Evolutionary conservation across 176 grass and related monocot species (phyloP).

Genomic region (Carex littledalei): DNA sequence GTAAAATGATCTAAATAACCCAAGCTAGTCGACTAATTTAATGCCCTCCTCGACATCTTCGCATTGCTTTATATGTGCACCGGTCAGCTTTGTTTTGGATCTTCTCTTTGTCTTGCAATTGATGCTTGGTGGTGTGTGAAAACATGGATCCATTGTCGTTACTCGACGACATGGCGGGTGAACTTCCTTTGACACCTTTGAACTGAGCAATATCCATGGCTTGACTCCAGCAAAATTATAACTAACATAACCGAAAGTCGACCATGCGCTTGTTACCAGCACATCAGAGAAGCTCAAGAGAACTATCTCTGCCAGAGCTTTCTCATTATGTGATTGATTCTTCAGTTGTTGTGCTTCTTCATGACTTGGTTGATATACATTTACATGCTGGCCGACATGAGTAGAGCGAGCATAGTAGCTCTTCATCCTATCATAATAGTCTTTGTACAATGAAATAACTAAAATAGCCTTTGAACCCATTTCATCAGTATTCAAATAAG

Average conservation of each 20-base stretch:
- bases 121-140: conserved; percentile 36
- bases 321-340: conserved; percentile 51
- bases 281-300: conserved; percentile 56
- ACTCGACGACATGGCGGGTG: conserved; percentile 32
- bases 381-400: conserved; percentile 25
- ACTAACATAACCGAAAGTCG: conserved; percentile 62
- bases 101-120: conserved; percentile 32
- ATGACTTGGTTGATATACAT: conserved; percentile 60
- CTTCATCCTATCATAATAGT: conserved; percentile 52
- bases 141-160: conserved; percentile 52
- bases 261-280: conserved; percentile 39
- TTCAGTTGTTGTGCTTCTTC: conserved; percentile 41
- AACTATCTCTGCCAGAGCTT: conserved; percentile 62
- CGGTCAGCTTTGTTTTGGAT: conserved; percentile 26
- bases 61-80: conserved; percentile 42
- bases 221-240: conserved; percentile 50
- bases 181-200: conserved; percentile 17
- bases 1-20: neutral
- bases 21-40: conserved; percentile 39
- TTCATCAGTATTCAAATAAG: neutral
- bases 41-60: conserved; percentile 44
- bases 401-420: conserved; percentile 33
- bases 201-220: conserved; percentile 49
- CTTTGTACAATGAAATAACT: conserved; percentile 42
- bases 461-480: conserved; percentile 38